A percentile compares a stretch with the other conserved stretches of the same genome.
phyloP scores from a whole-genome alignment of 352 stramenopile species.

The Halophytophthora polymorphica region DNA sequence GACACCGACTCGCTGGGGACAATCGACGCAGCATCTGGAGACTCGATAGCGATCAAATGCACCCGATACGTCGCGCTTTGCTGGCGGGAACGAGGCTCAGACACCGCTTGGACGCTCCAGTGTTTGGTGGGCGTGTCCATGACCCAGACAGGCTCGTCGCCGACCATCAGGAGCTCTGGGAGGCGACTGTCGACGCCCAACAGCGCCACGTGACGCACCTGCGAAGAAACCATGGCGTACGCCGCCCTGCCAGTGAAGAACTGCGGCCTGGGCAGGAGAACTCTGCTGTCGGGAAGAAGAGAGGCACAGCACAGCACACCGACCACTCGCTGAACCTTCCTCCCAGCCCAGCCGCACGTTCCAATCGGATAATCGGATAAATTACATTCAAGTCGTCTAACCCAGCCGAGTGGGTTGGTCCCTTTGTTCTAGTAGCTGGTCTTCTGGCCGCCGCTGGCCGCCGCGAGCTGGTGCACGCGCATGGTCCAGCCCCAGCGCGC shows the following conservation, averaged over 20 bases:
- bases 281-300: neutral
- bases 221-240: neutral
- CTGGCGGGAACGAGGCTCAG: neutral
- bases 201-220: neutral
- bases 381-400: conserved; percentile 25
- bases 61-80: neutral
- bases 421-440: conserved; percentile 12
- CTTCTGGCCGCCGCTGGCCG: conserved; percentile 10
- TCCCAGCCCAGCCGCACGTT: neutral
- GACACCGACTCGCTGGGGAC: neutral
- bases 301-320: no score
- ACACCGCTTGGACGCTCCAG: neutral
- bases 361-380: conserved; percentile 18
- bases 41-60: neutral
- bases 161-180: neutral
- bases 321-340: neutral
- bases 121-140: neutral
- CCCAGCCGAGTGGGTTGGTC: neutral
- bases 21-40: neutral
- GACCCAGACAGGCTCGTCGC: neutral
- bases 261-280: neutral
- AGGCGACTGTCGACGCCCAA: neutral
- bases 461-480: conserved; percentile 4
- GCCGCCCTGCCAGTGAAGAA: neutral
- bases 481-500: conserved; percentile 20